Percentiles rank a stretch among this genome's conserved stretches.
Evolutionary conservation across 441 rosid species (phyloP).

Genomic region (Populus hybrid): DNA sequence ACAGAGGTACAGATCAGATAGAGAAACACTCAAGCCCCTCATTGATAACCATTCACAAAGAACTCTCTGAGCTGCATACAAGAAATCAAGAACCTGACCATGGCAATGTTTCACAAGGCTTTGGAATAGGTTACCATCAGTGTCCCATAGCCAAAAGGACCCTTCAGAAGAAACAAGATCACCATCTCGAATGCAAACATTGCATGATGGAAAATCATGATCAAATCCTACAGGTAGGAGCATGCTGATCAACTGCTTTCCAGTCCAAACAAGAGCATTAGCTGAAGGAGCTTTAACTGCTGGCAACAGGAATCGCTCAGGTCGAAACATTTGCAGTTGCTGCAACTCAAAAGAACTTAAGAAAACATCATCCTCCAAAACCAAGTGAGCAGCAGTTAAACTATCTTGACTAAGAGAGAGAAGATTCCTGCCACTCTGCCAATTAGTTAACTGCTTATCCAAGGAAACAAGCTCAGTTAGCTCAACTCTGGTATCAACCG

Average conservation of each 20-base stretch:
- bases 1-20: constrained; percentile 66
- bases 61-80: constrained; percentile 70
- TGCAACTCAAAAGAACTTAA: constrained; percentile 62
- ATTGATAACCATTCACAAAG: constrained; percentile 84
- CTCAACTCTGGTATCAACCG: constrained; percentile 71
- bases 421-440: constrained; percentile 78
- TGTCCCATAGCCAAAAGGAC: constrained; percentile 74
- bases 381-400: constrained; percentile 70
- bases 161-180: constrained; percentile 73
- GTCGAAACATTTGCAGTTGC: constrained; percentile 81
- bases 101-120: constrained; percentile 50
- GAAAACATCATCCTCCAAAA: constrained; percentile 51
- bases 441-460: constrained; percentile 68
- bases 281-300: constrained; percentile 52
- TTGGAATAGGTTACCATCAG: constrained; percentile 71
- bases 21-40: constrained; percentile 90
- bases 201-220: constrained; percentile 43
- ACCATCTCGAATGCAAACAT: constrained; percentile 58
- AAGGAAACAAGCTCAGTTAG: constrained; percentile 83
- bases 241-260: constrained; percentile 82
- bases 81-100: constrained; percentile 53
- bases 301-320: constrained; percentile 38
- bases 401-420: constrained; percentile 87
- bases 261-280: constrained; percentile 63
- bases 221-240: constrained; percentile 71